Evolutionary conservation across 306 rosid species (phyloP).

Genomic region (Begonia fuchsioides): DNA sequence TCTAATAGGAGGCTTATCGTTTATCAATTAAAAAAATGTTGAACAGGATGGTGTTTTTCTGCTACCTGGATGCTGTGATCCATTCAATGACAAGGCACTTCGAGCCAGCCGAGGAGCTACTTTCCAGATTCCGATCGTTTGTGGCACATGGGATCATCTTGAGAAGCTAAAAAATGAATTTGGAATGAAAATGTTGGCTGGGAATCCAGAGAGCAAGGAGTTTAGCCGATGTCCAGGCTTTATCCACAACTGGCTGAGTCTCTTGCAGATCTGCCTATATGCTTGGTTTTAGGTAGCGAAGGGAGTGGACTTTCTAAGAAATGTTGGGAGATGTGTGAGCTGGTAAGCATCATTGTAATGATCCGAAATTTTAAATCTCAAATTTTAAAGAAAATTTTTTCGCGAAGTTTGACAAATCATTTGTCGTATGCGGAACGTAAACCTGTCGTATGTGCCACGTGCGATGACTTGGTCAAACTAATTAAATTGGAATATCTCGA

Average conservation of each 20-base stretch:
- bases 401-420: too few relatives aligned
- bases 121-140: slow-evolving; percentile 73
- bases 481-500: too few relatives aligned
- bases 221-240: slow-evolving; percentile 25
- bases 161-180: slow-evolving; percentile 33
- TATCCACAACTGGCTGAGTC: slow-evolving; percentile 42
- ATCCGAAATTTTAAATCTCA: too few relatives aligned
- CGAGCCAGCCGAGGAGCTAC: slow-evolving; percentile 93
- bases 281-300: slow-evolving; percentile 87
- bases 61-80: slow-evolving; percentile 93
- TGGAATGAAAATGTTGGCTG: slow-evolving; percentile 60
- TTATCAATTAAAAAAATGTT: background rate
- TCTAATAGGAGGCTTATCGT: too few relatives aligned
- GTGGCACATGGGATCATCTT: slow-evolving; percentile 65
- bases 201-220: slow-evolving; percentile 48
- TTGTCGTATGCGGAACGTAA: too few relatives aligned
- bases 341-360: too few relatives aligned
- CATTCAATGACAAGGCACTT: slow-evolving; percentile 86
- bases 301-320: slow-evolving; percentile 74
- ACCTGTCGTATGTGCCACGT: too few relatives aligned
- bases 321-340: slow-evolving; percentile 46
- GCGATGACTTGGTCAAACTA: too few relatives aligned
- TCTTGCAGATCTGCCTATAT: slow-evolving; percentile 30
- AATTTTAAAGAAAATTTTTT: too few relatives aligned
- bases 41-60: slow-evolving; percentile 71